phyloP scores from a whole-genome alignment of 495 filamentous ascomycete genomes.

The Daldinia vernicosa region DNA sequence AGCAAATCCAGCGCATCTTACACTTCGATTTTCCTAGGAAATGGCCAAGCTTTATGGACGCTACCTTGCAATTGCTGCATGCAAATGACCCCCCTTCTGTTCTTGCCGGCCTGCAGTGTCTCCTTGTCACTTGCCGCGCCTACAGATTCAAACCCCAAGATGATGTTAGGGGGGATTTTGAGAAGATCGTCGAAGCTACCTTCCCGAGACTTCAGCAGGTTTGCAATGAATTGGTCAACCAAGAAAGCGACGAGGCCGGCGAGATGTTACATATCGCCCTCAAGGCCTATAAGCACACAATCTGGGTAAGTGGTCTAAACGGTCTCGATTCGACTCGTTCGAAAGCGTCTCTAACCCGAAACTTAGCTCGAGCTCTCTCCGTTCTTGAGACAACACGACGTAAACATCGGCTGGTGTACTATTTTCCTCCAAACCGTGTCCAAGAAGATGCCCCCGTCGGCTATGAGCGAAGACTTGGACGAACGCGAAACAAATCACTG shows the following conservation, averaged over 20 bases:
- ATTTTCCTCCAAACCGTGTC: constrained; percentile 89
- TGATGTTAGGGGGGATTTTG: constrained; percentile 84
- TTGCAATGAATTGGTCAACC: constrained; percentile 85
- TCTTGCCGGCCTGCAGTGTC: constrained; percentile 91
- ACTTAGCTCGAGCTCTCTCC: constrained; percentile 83
- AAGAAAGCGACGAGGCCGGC: constrained; percentile 89
- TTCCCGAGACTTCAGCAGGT: constrained; percentile 92
- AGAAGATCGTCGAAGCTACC: constrained; percentile 88
- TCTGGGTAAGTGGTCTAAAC: constrained; percentile 75
- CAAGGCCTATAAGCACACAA: constrained; percentile 97
- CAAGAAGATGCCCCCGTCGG: constrained; percentile 80
- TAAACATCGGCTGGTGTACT: constrained; percentile 93
- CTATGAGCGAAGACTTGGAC: constrained; percentile 81
- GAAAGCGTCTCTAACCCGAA: constrained; percentile 45
- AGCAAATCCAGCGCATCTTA: constrained; percentile 92
- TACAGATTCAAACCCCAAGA: constrained; percentile 89
- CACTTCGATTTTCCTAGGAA: constrained; percentile 92
- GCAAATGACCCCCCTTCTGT: constrained; percentile 85
- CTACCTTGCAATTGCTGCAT: constrained; percentile 85
- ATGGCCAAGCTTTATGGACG: constrained; percentile 93
- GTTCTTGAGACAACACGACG: constrained; percentile 76
- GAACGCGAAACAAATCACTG: constrained; percentile 94
- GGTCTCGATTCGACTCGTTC: constrained; percentile 6
- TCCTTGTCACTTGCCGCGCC: constrained; percentile 90
- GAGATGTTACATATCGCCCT: constrained; percentile 96